Evolutionary conservation across 352 stramenopile species (phyloP).

Genomic region (Phytophthora cajani): DNA sequence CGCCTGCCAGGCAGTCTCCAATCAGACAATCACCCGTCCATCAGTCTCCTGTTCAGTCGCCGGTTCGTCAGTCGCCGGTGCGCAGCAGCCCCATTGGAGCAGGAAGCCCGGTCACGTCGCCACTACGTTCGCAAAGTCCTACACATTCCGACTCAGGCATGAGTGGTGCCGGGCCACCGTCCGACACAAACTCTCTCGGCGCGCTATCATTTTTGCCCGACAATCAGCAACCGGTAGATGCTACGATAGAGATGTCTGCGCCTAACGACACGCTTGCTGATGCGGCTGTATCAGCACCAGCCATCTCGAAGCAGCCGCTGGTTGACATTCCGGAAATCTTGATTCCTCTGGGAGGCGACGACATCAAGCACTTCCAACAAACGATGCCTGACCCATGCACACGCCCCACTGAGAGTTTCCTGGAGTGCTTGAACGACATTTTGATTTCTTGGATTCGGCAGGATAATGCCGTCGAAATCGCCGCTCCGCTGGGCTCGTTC

Average conservation of each 20-base stretch:
- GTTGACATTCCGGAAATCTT: constrained; percentile 60
- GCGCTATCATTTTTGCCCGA: constrained; percentile 81
- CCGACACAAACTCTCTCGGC: constrained; percentile 70
- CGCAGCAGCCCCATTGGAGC: constrained; percentile 54
- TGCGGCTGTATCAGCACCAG: constrained; percentile 13
- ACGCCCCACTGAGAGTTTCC: constrained; percentile 70
- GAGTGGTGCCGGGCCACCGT: constrained; percentile 52
- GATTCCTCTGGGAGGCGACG: constrained; percentile 66
- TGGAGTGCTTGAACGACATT: constrained; percentile 86
- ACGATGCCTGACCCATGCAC: constrained; percentile 70
- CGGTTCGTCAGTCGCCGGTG: constrained; percentile 54
- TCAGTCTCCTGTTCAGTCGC: constrained; percentile 38
- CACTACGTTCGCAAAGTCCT: constrained; percentile 63
- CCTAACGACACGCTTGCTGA: constrained; percentile 26
- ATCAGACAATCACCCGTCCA: constrained; percentile 54
- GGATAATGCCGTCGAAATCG: constrained; percentile 75
- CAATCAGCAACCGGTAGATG: constrained; percentile 57
- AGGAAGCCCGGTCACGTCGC: constrained; percentile 64
- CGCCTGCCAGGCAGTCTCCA: constrained; percentile 52
- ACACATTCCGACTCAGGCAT: constrained; percentile 73
- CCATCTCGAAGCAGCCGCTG: constrained; percentile 33
- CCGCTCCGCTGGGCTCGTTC: constrained; percentile 63
- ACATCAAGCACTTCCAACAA: constrained; percentile 83
- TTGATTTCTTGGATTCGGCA: constrained; percentile 85
- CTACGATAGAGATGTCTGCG: constrained; percentile 37